Evolutionary conservation across 2,329 filamentous ascomycete species (phyloP), one percentile per base, ranked within the genome.

Genomic region (Cladosporium sp.): DNA sequence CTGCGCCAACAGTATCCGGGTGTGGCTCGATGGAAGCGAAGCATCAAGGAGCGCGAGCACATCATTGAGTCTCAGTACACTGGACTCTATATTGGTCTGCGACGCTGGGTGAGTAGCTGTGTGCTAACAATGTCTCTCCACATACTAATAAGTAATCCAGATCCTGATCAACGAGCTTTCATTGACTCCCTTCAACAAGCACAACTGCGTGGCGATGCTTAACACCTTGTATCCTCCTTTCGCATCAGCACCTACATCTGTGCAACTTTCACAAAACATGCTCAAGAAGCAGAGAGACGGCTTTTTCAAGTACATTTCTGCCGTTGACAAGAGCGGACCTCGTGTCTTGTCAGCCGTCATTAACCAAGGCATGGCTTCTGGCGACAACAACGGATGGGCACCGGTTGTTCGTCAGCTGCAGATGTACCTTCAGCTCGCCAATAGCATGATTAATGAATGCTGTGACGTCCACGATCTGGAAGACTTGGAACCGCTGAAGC

Each of bases 181-280:
- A 20, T 70, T 83, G 24, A 70, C 75, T 27, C 80, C 81, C 1
- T 83, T 82, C 67, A 80, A 81, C 70, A 84, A 83, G 64, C 74
- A 78, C 59, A 85, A 84, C 63, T 84, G 82, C 61, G 73, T 84
- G 56, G 83, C 80, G 47, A 82, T 86, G 76, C 76, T 86, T 44
- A 86, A 86, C 67, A 85, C 82, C 8, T 71, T 86, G 24, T 81
- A 84, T 56, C 83, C 83, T 7, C 81, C 83, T 2, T 53, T 56
- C 11, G 71, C 77, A 37, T 70, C 72, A 38, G 65, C 68, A 13
- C 70, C 71, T 38, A 79, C 77, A 4, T 80, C 79, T 8, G 67
- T 73, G 22, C 73, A 78, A 45, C 64, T 84, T 52, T 80, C 75
- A 7, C 64, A 70, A 3, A 65, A 73, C 20, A 72, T 77, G 6